Evolutionary conservation across 176 grass and related monocot species (phyloP).

Genomic region (Coix lacrymajobi): DNA sequence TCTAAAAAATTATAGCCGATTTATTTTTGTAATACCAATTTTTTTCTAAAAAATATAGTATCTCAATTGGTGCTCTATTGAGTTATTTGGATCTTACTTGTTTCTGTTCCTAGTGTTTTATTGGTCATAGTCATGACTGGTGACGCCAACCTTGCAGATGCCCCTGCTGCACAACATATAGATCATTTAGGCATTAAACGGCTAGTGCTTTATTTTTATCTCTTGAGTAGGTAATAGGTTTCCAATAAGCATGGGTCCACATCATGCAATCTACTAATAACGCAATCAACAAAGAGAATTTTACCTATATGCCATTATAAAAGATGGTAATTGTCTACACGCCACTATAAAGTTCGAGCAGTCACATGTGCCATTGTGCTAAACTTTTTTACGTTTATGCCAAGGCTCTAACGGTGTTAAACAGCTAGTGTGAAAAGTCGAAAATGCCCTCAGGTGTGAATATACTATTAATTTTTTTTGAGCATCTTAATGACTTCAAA

Average conservation of each 20-base stretch:
- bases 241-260: not conserved
- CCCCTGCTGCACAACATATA: not conserved
- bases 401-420: no score
- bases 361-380: no score
- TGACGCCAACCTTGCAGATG: not conserved
- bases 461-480: no score
- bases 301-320: no score
- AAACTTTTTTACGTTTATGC: no score
- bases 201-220: not conserved
- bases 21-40: not conserved
- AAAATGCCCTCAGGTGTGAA: no score
- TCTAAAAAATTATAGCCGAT: not conserved
- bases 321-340: no score
- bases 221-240: not conserved
- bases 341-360: no score
- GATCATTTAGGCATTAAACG: not conserved
- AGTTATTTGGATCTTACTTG: not conserved
- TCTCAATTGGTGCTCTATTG: not conserved
- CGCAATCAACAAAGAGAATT: not conserved
- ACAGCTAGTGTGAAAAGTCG: no score
- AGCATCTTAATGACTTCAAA: no score
- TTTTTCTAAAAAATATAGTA: not conserved
- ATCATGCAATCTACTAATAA: not conserved
- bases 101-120: not conserved
- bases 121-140: not conserved